Conservation (phyloP, 371 early-diverging fungal species). For the Actinomortierella ambigua region DNA sequence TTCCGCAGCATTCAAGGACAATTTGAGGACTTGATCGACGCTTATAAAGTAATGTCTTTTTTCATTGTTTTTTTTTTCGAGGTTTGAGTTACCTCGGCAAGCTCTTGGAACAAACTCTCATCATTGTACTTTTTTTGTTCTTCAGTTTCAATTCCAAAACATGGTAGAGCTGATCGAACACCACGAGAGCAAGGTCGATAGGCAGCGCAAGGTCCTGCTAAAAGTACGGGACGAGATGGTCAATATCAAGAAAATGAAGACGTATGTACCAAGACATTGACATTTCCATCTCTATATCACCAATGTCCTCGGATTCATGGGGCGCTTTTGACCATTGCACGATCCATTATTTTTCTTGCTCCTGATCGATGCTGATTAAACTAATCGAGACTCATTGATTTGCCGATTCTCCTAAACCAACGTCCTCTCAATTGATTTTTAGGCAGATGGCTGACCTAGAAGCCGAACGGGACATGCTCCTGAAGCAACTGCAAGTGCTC, state of each 20-base stretch:
- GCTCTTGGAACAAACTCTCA: not conserved
- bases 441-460: too few species aligned
- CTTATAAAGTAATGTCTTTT: slow-evolving; percentile 20
- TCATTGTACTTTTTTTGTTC: not conserved
- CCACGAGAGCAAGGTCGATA: slow-evolving; percentile 12
- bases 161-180: slow-evolving; percentile 17
- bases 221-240: slow-evolving; percentile 23
- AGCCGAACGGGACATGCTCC: too few species aligned
- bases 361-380: too few species aligned
- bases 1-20: slow-evolving; percentile 12
- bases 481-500: too few species aligned
- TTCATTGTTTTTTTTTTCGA: not conserved
- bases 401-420: too few species aligned
- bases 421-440: too few species aligned
- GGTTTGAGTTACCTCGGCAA: too few species aligned
- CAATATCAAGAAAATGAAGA: slow-evolving; percentile 27
- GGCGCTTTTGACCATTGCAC: too few species aligned
- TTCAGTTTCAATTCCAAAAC: slow-evolving; percentile 37
- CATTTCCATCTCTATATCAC: not conserved
- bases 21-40: slow-evolving; percentile 15
- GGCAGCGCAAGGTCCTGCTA: slow-evolving; percentile 21
- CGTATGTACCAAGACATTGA: slow-evolving; percentile 5
- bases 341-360: too few species aligned
- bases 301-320: not conserved
- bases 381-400: too few species aligned